phyloP scores from a whole-genome alignment of 2,329 filamentous ascomycete genomes.

The Sarocladium brachiariae region DNA sequence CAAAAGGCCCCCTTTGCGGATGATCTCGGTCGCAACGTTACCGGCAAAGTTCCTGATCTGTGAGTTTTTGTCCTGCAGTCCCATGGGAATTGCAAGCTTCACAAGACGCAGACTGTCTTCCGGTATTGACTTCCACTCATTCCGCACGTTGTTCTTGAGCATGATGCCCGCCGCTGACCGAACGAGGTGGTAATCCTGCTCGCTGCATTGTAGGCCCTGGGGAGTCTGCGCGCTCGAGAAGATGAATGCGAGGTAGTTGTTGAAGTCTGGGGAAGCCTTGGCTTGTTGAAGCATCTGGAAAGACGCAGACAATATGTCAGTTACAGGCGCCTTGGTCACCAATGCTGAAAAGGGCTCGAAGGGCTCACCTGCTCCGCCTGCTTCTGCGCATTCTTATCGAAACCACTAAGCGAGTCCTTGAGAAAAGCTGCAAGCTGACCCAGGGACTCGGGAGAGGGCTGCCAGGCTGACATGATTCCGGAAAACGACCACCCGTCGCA shows the following conservation, averaged over 20 bases:
- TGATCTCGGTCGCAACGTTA: constrained; percentile 88
- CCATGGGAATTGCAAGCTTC: constrained; percentile 69
- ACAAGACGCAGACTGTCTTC: constrained; percentile 68
- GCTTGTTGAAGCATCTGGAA: constrained; percentile 86
- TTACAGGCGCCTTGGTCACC: neutral
- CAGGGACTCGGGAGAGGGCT: constrained; percentile 80
- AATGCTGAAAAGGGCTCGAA: neutral
- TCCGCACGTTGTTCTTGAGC: constrained; percentile 87
- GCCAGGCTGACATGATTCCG: constrained; percentile 70
- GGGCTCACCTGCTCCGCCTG: constrained; percentile 77
- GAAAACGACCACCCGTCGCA: constrained; percentile 10
- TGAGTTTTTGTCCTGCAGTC: constrained; percentile 71
- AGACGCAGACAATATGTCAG: constrained; percentile 1
- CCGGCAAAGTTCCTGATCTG: constrained; percentile 87
- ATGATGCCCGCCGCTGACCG: constrained; percentile 86
- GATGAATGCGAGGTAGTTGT: constrained; percentile 93
- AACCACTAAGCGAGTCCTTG: constrained; percentile 83
- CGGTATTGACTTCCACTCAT: constrained; percentile 68
- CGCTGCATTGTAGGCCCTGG: constrained; percentile 50
- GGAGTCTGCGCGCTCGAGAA: constrained; percentile 66
- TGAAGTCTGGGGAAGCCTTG: constrained; percentile 82
- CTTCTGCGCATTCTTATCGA: constrained; percentile 73
- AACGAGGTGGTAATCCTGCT: constrained; percentile 63
- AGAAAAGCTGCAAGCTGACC: constrained; percentile 83
- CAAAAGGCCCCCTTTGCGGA: constrained; percentile 75